Evolutionary conservation across 2,329 filamentous ascomycete species (phyloP).

Genomic region (Amauroascus niger): DNA sequence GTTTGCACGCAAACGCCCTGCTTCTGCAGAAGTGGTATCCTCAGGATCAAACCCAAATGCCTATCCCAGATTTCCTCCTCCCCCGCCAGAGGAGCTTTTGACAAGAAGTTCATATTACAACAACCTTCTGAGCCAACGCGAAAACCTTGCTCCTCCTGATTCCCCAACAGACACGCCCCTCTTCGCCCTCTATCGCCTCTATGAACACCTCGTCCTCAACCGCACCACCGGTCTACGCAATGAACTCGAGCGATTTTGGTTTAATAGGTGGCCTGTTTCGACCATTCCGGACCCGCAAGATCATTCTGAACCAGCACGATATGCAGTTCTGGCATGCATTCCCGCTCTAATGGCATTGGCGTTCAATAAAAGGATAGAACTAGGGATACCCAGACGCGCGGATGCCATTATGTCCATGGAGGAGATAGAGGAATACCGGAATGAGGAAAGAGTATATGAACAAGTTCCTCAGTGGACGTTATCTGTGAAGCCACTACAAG

Average conservation of each 20-base stretch:
- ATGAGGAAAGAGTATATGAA: neutral
- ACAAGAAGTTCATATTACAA: neutral
- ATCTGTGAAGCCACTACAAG: neutral
- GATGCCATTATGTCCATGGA: neutral
- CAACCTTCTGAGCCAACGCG: neutral
- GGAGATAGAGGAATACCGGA: neutral
- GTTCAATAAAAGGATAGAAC: slow-evolving; percentile 10
- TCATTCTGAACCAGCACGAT: slow-evolving; percentile 3
- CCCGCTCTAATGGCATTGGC: neutral
- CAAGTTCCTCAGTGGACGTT: neutral
- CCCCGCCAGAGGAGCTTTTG: neutral
- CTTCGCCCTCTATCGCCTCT: neutral
- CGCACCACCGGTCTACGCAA: neutral
- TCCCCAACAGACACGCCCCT: neutral
- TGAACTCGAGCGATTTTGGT: slow-evolving; percentile 1
- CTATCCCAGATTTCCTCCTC: neutral
- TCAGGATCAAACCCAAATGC: neutral
- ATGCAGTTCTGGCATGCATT: neutral
- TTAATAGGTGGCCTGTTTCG: neutral
- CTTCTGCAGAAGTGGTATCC: neutral
- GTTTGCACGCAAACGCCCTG: neutral
- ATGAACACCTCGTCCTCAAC: slow-evolving; percentile 2
- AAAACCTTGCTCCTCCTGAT: neutral
- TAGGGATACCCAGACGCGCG: neutral
- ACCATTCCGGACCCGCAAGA: slow-evolving; percentile 1